These are phyloP conservation scores for Xylaria digitata DNA, from an alignment of 2,329 filamentous ascomycete species.

Conservation along the genomic window DNA sequence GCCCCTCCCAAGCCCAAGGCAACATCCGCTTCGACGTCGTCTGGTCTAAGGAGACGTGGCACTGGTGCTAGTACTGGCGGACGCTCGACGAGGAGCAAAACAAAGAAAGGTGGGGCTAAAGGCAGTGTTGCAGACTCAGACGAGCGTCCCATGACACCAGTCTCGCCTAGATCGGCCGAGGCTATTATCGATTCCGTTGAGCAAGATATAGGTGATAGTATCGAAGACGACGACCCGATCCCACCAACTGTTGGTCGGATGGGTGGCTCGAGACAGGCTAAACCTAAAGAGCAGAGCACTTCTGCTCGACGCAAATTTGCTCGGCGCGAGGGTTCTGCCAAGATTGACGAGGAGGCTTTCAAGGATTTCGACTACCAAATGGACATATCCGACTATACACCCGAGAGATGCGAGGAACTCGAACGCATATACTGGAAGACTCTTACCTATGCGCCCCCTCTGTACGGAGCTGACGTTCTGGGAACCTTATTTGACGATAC, in stretches of 20 bases:
- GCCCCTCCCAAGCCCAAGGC: constrained; percentile 63
- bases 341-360: constrained; percentile 90
- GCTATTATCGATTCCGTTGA: constrained; percentile 62
- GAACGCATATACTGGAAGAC: constrained; percentile 98
- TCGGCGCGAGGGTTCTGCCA: constrained; percentile 78
- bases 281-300: constrained; percentile 76
- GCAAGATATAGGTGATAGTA: constrained; percentile 58
- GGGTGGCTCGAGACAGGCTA: constrained; percentile 62
- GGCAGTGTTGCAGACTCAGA: constrained; percentile 56
- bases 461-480: constrained; percentile 97
- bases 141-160: constrained; percentile 68
- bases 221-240: constrained; percentile 56
- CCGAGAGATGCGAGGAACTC: constrained; percentile 92
- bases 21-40: constrained; percentile 48
- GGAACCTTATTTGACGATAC: constrained; percentile 92
- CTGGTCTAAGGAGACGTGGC: constrained; percentile 56
- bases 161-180: constrained; percentile 62
- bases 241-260: constrained; percentile 59
- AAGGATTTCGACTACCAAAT: constrained; percentile 91
- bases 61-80: constrained; percentile 47
- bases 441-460: constrained; percentile 90
- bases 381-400: constrained; percentile 86
- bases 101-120: constrained; percentile 53
- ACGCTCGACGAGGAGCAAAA: constrained; percentile 54
- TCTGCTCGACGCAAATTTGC: constrained; percentile 90